Evolutionary conservation across 352 stramenopile species (phyloP).

Genomic region (Halophytophthora batemanensis): DNA sequence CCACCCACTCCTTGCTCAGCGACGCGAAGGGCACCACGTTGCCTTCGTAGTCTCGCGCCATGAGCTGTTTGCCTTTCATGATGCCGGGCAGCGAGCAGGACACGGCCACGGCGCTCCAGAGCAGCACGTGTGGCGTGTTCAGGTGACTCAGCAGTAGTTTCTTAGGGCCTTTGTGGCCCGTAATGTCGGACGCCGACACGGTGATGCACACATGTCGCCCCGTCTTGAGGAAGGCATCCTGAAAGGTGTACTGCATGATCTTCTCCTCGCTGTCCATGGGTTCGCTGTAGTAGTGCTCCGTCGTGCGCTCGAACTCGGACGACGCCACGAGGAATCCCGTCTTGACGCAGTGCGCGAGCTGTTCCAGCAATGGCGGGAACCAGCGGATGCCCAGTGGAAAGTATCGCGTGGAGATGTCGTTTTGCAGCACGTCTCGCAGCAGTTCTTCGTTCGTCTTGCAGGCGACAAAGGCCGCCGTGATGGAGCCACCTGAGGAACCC

Average conservation of each 20-base stretch:
- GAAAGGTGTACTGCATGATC: conserved; percentile 87
- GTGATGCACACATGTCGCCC: conserved; percentile 94
- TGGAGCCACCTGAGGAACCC: conserved; percentile 91
- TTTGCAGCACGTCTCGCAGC: conserved; percentile 54
- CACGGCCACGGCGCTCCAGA: conserved; percentile 89
- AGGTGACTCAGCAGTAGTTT: conserved; percentile 93
- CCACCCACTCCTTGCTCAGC: conserved; percentile 91
- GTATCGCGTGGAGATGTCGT: conserved; percentile 57
- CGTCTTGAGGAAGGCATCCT: conserved; percentile 92
- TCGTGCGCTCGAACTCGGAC: conserved; percentile 77
- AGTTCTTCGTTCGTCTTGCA: conserved; percentile 88
- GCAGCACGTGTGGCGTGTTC: conserved; percentile 90
- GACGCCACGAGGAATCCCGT: conserved; percentile 89
- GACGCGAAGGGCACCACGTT: conserved; percentile 90
- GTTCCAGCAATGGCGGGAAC: conserved; percentile 82
- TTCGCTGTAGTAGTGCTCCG: conserved; percentile 91
- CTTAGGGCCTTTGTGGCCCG: conserved; percentile 74
- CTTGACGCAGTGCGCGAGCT: conserved; percentile 89
- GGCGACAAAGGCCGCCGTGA: conserved; percentile 83
- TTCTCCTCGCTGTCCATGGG: conserved; percentile 42
- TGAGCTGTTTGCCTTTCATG: conserved; percentile 90
- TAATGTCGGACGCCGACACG: conserved; percentile 89
- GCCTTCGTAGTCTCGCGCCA: conserved; percentile 76
- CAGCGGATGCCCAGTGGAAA: conserved; percentile 61
- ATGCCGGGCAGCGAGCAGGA: conserved; percentile 92